phyloP scores from a whole-genome alignment of 106 monocot genomes.

The Gastrodia elata region DNA sequence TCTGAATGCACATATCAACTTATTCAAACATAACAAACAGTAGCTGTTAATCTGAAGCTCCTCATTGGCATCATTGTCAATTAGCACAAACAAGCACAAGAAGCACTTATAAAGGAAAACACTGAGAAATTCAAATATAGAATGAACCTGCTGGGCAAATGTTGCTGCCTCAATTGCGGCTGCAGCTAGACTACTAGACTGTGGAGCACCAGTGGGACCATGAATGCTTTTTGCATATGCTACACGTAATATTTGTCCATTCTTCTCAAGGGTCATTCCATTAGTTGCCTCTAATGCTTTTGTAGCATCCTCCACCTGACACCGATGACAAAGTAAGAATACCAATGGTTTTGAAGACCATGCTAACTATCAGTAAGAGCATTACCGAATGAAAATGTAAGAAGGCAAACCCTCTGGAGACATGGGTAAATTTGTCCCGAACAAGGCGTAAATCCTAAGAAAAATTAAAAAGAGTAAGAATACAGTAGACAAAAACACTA shows the following conservation, averaged over 20 bases:
- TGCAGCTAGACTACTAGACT: slow-evolving; percentile 88
- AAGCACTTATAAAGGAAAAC: not conserved
- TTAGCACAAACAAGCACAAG: not conserved
- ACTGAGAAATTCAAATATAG: not conserved
- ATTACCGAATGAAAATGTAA: slow-evolving; percentile 89
- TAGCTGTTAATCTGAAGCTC: not conserved
- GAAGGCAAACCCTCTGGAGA: slow-evolving; percentile 94
- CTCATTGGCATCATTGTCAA: not conserved
- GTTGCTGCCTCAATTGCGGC: slow-evolving; percentile 99
- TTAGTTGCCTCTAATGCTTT: slow-evolving; percentile 96
- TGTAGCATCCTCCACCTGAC: slow-evolving; percentile 89
- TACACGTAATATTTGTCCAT: slow-evolving; percentile 88
- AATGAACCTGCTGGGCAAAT: slow-evolving; percentile 85
- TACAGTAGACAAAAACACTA: not conserved
- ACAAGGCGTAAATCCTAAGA: slow-evolving; percentile 90
- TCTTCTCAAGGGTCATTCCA: slow-evolving; percentile 75
- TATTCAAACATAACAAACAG: not conserved
- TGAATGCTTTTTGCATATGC: slow-evolving; percentile 94
- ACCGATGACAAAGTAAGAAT: not conserved
- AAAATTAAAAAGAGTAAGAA: not conserved
- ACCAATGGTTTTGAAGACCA: not conserved
- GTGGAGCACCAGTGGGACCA: slow-evolving; percentile 59
- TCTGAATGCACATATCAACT: not conserved
- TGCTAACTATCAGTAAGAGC: not conserved
- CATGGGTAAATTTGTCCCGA: slow-evolving; percentile 96